phyloP scores from a whole-genome alignment of 192 early-diverging fungal species.

The Pilobolus umbonatus region DNA sequence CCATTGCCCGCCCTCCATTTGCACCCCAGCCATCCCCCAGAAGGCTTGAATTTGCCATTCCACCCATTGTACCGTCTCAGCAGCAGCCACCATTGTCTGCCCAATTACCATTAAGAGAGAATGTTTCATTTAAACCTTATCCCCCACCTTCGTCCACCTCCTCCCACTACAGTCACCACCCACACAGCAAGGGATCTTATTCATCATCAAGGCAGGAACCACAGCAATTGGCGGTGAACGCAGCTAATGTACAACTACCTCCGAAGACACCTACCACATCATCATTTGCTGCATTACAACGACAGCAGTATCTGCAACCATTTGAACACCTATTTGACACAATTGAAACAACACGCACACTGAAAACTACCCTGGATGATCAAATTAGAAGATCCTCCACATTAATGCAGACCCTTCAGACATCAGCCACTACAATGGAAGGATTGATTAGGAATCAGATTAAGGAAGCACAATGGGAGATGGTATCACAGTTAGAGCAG shows the following conservation, averaged over 20 bases:
- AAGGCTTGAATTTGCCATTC: slow-evolving; percentile 26
- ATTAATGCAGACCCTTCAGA: slow-evolving; percentile 70
- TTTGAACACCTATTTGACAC: slow-evolving; percentile 53
- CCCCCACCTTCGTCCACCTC: background rate
- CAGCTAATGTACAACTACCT: slow-evolving; percentile 27
- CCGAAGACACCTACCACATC: slow-evolving; percentile 50
- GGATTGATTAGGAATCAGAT: slow-evolving; percentile 70
- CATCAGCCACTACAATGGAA: slow-evolving; percentile 72
- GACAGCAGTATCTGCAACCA: slow-evolving; percentile 50
- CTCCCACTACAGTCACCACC: background rate
- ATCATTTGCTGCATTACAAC: slow-evolving; percentile 38
- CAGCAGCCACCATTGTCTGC: slow-evolving; percentile 14
- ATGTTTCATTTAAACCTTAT: background rate
- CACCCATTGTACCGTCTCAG: slow-evolving; percentile 36
- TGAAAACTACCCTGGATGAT: slow-evolving; percentile 67
- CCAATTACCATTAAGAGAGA: background rate
- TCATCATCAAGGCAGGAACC: background rate
- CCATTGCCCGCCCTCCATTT: background rate
- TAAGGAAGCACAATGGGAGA: slow-evolving; percentile 64
- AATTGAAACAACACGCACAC: slow-evolving; percentile 53
- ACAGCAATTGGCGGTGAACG: slow-evolving; percentile 6
- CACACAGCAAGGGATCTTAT: background rate
- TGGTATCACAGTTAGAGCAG: slow-evolving; percentile 47
- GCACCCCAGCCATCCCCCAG: slow-evolving; percentile 1
- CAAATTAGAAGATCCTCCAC: slow-evolving; percentile 68